Base-by-base conservation (phyloP, 257 asterid genomes). In the Lycium barbarum region DNA sequence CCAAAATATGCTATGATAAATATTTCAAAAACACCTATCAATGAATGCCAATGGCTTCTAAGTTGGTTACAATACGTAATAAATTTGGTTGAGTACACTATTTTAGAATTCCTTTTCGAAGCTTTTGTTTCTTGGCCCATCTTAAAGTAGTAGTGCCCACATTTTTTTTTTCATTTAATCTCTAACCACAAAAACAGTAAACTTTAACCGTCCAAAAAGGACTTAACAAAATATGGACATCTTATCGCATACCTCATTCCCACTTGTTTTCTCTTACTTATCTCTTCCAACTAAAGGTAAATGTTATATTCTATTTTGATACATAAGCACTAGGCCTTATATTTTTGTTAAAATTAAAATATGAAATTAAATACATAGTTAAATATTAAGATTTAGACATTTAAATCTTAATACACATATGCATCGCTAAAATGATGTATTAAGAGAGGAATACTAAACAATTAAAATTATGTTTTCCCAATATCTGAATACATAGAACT, bases 191-290 rank as follows among this genome's bases (percentile, higher is more conserved):
- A 78, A 53, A 22, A 33, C 47, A 53, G 26, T 78, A 53, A 70
- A 78, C 65, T 78, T 78, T 78, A 78, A 78, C 82, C 65, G 82
- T 78, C 82, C 82, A 78, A 51, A 78, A 78, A 53, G 82, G 26
- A 53, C 33, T 78, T 26, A 3, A 45, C 49, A 78, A 78, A 76
- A 53, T 26, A 22, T 53, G 33, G 47, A 78, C 49, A 33, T 0
- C 65, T 78, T 51, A 78, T 53, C 47, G 2, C 8, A 88, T 90
- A 79, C 93, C 89, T 26, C 40, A 14, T 33, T 53, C 47, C 82
- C 26, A 51, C 65, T 78, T 53, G 81, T 0, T 45, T 13, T 76
- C 81, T 22, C 11, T 14, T 78, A 26, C 49, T 78, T 20, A 26
- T 53, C 65, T 26, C 15, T 62, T 26, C 43, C 63, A 51, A 47